Evolutionary conservation across 768 basidiomycete species (phyloP), one percentile per base, ranked within the genome.

Genomic region (Pholiota microspora): DNA sequence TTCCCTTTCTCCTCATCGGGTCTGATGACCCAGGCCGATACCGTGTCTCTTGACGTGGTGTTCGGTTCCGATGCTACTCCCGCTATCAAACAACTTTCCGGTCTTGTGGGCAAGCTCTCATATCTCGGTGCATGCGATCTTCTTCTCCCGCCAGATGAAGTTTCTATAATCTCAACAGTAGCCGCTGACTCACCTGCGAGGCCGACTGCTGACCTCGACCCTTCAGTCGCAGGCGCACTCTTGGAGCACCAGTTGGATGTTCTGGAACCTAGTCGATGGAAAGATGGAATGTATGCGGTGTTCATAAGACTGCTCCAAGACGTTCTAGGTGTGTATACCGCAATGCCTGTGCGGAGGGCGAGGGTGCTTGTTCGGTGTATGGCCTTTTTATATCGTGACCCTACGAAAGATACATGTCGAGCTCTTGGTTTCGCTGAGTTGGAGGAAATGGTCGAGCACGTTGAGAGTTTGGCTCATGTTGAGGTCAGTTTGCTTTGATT

Each of bases 101-200:
- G 71, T 7, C 77, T 91, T 36, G 61, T 92, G 15, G 88, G 91
- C 56, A 73, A 84, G 16, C 71, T 85, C 21, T 86, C 89, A 0
- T 86, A 85, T 54, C 74, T 88, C 21, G 86, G 81, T 10, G 71
- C 80, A 2, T 87, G 80, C 64, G 89, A 92, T 25, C 78, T 92
- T 4, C 71, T 88, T 25, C 70, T 87, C 45, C 59, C 72, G 7
- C 69, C 83, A 0, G 64, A 69, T 4, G 71, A 76, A 10, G 73
- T 88, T 4, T 84, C 86, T 0, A 64, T 89, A 4, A 67, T 58
- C 7, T 62, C 59, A 7, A 49, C 60, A 15, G 29, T 58, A 2
- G 49, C 48, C 0, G 60, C 53, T 5, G 52, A 38, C 12, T 13
- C 60, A 8, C 47, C 59, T 3, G 5, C 25, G 42, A 55, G 50